Base-by-base conservation (phyloP, 495 filamentous ascomycete species). In the Friedmanniomyces simplex region DNA sequence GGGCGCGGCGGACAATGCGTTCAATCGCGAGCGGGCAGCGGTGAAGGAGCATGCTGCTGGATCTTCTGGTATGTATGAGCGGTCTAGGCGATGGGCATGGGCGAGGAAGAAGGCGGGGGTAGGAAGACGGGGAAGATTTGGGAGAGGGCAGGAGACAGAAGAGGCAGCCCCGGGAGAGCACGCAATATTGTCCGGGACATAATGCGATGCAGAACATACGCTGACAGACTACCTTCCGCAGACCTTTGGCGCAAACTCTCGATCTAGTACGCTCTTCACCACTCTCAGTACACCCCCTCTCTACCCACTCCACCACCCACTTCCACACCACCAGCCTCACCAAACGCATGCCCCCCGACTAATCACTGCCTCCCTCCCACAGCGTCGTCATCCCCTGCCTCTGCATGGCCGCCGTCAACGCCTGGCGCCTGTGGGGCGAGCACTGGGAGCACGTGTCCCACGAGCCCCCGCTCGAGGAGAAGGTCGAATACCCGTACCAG, bases 391-490 rank as follows among this genome's bases (percentile, higher is more conserved):
- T 84, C 62, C 88, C 89, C 50, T 72, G 69, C 71, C 76, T 96
- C 57, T 74, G 87, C 61, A 72, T 88, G 62, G 81, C 84, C 45
- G 70, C 75, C 56, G 64, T 82, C 66, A 96, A 96, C 72, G 88
- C 91, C 66, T 93, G 88, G 69, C 82, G 79, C 70, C 82, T 93
- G 57, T 96, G 89, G 89, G 80, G 78, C 58, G 88, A 94, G 81
- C 91, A 96, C 74, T 95, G 89, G 91, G 87, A 93, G 76, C 91
- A 96, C 76, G 89, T 85, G 87, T 72, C 71, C 6, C 90, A 96
- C 77, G 76, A 87, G 76, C 80, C 86, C 52, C 85, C 91, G 55
- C 79, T 93, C 37, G 88, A 94, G 77, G 91, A 96, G 73, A 83
- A 87, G 67, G 67, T 76, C 63, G 83, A 96, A 76, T 96, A 96